Conservation (phyloP, 306 rosid species). For the Vicia sativa region DNA sequence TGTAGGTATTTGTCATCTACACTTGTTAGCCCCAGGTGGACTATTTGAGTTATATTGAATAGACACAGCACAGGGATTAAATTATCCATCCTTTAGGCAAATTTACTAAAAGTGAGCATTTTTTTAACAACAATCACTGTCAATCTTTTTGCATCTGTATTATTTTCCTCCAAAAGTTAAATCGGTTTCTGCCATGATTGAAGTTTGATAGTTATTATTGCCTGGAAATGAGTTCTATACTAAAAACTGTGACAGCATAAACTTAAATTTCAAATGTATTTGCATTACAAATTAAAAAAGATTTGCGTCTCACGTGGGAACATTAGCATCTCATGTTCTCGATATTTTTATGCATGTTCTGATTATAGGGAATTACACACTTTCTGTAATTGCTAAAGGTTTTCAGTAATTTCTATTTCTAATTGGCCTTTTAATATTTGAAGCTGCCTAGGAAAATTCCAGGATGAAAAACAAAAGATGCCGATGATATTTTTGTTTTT, state of each 20-base stretch:
- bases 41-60: neutral
- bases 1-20: constrained; percentile 2
- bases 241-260: constrained; percentile 21
- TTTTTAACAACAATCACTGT: neutral
- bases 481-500: constrained; percentile 15
- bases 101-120: neutral
- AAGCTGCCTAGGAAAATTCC: constrained; percentile 28
- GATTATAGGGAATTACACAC: constrained; percentile 14
- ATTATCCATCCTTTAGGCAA: neutral
- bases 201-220: constrained; percentile 15
- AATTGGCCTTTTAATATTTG: constrained; percentile 35
- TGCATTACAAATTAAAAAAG: neutral
- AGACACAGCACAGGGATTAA: constrained; percentile 9
- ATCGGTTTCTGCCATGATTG: constrained; percentile 7
- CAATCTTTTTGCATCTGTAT: neutral
- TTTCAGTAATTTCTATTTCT: constrained; percentile 34
- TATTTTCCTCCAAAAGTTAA: neutral
- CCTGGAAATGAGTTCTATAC: constrained; percentile 8
- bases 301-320: constrained; percentile 7
- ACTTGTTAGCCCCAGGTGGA: constrained; percentile 19
- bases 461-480: constrained; percentile 30
- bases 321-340: neutral
- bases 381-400: neutral
- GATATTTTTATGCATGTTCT: constrained; percentile 10
- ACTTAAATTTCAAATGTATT: constrained; percentile 19